Percentiles rank a stretch among this genome's conserved stretches.
phyloP scores from a whole-genome alignment of 2,329 filamentous ascomycete species.

The Ceratocystis destructans region DNA sequence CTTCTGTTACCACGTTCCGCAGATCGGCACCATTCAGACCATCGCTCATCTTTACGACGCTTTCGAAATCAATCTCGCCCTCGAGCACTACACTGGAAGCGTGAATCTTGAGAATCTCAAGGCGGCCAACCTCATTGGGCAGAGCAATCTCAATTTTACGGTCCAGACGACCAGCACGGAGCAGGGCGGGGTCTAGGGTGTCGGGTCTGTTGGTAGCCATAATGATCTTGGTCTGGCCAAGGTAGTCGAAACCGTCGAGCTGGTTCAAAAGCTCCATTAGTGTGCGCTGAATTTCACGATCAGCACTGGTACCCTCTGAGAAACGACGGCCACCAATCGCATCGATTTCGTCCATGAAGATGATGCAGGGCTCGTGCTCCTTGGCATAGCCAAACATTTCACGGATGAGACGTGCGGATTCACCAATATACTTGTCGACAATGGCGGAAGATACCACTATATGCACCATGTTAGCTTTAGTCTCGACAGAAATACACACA shows the following conservation, averaged over 20 bases:
- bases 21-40: constrained; percentile 94
- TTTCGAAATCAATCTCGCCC: constrained; percentile 96
- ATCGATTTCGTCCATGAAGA: constrained; percentile 99
- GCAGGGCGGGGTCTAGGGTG: constrained; percentile 81
- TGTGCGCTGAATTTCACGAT: constrained; percentile 95
- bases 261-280: constrained; percentile 98
- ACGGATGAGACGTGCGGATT: constrained; percentile 89
- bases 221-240: constrained; percentile 99
- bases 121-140: constrained; percentile 86
- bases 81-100: constrained; percentile 73
- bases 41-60: constrained; percentile 99
- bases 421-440: constrained; percentile 98
- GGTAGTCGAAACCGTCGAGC: constrained; percentile 96
- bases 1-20: constrained; percentile 95
- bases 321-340: constrained; percentile 94
- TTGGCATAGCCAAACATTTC: constrained; percentile 99
- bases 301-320: constrained; percentile 91
- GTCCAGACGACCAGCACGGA: constrained; percentile 86
- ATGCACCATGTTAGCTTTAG: constrained; percentile 18
- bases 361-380: constrained; percentile 98
- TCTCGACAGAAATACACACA: not conserved
- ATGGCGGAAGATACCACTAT: constrained; percentile 95
- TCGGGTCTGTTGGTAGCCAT: constrained; percentile 98
- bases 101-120: constrained; percentile 98
- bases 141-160: constrained; percentile 96